A percentile compares a stretch with the other conserved stretches of the same genome.
Conservation (phyloP, 2,329 filamentous ascomycete genomes). For the Xylogone sp. region DNA sequence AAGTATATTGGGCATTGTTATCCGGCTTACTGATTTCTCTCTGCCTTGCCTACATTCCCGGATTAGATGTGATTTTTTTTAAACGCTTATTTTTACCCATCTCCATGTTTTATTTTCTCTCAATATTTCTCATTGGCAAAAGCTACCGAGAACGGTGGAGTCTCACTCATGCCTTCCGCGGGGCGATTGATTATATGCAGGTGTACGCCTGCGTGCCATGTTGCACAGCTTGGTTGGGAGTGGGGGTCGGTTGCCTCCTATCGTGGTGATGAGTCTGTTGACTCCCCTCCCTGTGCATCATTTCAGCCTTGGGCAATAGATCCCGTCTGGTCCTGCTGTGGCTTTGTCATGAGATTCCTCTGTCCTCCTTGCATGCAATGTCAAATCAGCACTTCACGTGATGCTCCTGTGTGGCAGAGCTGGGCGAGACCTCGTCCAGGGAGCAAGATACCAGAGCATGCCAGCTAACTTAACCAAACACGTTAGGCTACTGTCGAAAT, state of each 20-base stretch:
- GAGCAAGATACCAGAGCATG: constrained; percentile 11
- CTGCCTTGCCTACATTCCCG: no score
- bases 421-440: constrained; percentile 5
- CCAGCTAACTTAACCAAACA: constrained; percentile 31
- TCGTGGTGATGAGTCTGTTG: constrained; percentile 10
- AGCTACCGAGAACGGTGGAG: background rate
- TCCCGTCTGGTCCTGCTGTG: background rate
- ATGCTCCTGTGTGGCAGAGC: constrained; percentile 7
- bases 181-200: constrained; percentile 1
- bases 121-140: constrained; percentile 26
- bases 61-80: no score
- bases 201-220: constrained; percentile 14
- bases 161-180: no score
- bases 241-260: constrained; percentile 11
- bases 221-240: constrained; percentile 17
- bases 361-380: constrained; percentile 1
- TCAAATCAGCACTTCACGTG: constrained; percentile 20
- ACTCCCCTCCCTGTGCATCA: background rate
- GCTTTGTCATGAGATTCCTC: background rate
- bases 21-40: no score
- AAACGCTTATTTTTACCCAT: no score
- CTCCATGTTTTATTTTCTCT: constrained; percentile 3
- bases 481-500: constrained; percentile 41
- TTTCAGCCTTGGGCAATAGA: constrained; percentile 2
- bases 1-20: no score